phyloP scores from a whole-genome alignment of 768 basidiomycete genomes.

The Cyclocybe aegerita region DNA sequence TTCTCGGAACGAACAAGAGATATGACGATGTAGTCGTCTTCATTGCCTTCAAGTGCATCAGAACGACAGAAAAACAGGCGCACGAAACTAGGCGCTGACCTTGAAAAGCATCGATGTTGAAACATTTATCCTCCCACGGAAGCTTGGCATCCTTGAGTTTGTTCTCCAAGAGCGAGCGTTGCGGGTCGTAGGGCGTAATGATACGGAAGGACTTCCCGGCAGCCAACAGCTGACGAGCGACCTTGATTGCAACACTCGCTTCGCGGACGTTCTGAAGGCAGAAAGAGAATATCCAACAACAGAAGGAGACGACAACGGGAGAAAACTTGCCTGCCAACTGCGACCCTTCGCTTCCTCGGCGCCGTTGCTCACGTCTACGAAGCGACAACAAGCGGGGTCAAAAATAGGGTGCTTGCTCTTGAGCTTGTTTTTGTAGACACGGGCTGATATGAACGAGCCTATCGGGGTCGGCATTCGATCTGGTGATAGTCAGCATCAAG shows the following conservation, averaged over 20 bases:
- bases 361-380: constrained; percentile 49
- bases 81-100: constrained; percentile 34
- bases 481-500: constrained; percentile 7
- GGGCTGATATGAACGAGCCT: constrained; percentile 58
- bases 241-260: constrained; percentile 40
- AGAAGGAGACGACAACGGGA: constrained; percentile 3
- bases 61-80: not conserved
- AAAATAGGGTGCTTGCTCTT: constrained; percentile 42
- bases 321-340: constrained; percentile 37
- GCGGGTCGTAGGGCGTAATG: constrained; percentile 77
- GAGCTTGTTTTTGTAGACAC: constrained; percentile 55
- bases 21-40: constrained; percentile 70
- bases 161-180: constrained; percentile 53
- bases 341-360: constrained; percentile 26
- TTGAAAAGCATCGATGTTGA: constrained; percentile 81
- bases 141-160: constrained; percentile 45
- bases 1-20: constrained; percentile 64
- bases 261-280: constrained; percentile 53
- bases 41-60: constrained; percentile 52
- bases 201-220: constrained; percentile 48
- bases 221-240: constrained; percentile 42
- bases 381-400: constrained; percentile 43
- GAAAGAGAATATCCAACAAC: not conserved
- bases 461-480: constrained; percentile 68
- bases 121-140: constrained; percentile 59